Evolutionary conservation across 129 eudicot genomes (phyloP).

Genomic region (Chrysanthemum seticuspe): DNA sequence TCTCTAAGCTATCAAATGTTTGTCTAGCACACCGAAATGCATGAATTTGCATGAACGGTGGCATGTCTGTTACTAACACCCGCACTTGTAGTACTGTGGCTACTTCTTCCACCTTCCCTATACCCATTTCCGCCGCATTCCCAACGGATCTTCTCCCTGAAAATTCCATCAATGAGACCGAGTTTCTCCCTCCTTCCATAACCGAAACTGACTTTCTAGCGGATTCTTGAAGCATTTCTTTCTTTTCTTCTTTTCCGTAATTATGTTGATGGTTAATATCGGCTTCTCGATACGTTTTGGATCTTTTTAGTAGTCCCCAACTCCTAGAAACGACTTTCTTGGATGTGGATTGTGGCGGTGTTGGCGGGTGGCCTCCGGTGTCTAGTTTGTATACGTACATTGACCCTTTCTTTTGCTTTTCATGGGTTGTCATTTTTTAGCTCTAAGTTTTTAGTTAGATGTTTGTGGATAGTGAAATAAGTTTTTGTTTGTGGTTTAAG

Average conservation of each 20-base stretch:
- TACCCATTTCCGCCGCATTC: constrained; percentile 37
- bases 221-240: constrained; percentile 32
- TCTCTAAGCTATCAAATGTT: constrained; percentile 70
- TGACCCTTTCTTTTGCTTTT: constrained; percentile 40
- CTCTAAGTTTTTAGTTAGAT: neutral
- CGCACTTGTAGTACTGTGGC: constrained; percentile 52
- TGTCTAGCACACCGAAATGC: constrained; percentile 73
- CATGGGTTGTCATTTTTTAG: constrained; percentile 34
- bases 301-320: constrained; percentile 46
- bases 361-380: constrained; percentile 36
- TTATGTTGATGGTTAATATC: neutral
- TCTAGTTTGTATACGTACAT: constrained; percentile 63
- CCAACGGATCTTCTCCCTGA: constrained; percentile 47
- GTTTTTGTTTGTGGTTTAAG: neutral
- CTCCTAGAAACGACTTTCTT: constrained; percentile 38
- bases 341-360: constrained; percentile 26
- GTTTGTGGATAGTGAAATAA: neutral
- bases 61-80: constrained; percentile 87
- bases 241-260: constrained; percentile 30
- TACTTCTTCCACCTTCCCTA: constrained; percentile 35
- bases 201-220: constrained; percentile 37
- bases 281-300: constrained; percentile 48
- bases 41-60: constrained; percentile 85
- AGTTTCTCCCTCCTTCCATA: constrained; percentile 45
- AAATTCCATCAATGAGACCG: constrained; percentile 30